Conservation (phyloP, 169 alveolate genomes). For the Cryptosporidium baileyi region DNA sequence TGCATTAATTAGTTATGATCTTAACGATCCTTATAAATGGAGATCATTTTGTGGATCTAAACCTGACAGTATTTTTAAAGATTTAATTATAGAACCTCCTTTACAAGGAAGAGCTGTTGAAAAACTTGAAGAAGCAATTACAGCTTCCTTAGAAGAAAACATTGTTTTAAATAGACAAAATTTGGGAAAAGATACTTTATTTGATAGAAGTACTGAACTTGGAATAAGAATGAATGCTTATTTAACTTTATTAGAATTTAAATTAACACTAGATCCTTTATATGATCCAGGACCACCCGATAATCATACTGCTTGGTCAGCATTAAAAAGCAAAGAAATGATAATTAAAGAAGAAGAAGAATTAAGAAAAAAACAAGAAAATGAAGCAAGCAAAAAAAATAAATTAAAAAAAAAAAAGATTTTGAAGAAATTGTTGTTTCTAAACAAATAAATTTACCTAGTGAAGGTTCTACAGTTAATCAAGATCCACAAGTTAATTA, state of each 20-base stretch:
- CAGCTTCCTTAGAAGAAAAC: constrained; percentile 34
- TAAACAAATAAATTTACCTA: not conserved
- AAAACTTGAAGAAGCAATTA: constrained; percentile 39
- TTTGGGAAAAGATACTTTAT: constrained; percentile 31
- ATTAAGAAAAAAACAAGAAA: constrained; percentile 24
- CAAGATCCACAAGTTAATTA: constrained; percentile 65
- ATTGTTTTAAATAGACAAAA: constrained; percentile 25
- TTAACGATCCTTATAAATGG: constrained; percentile 80
- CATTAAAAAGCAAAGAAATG: constrained; percentile 69
- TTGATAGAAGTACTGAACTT: constrained; percentile 72
- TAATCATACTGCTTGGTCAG: constrained; percentile 78
- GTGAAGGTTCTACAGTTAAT: not conserved
- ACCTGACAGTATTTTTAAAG: constrained; percentile 32
- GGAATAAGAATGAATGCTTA: constrained; percentile 70
- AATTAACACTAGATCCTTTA: constrained; percentile 74
- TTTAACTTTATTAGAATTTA: constrained; percentile 75
- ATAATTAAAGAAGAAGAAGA: constrained; percentile 12
- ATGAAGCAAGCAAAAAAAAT: not conserved
- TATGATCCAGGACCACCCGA: constrained; percentile 82
- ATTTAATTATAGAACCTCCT: constrained; percentile 61
- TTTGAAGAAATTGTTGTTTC: constrained; percentile 29
- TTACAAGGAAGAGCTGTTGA: constrained; percentile 65
- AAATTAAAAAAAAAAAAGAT: constrained; percentile 11
- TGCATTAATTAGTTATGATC: constrained; percentile 82
- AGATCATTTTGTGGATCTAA: constrained; percentile 77